phyloP scores from a whole-genome alignment of 2,329 filamentous ascomycete genomes.

The Aaosphaeria pasadenensis region DNA sequence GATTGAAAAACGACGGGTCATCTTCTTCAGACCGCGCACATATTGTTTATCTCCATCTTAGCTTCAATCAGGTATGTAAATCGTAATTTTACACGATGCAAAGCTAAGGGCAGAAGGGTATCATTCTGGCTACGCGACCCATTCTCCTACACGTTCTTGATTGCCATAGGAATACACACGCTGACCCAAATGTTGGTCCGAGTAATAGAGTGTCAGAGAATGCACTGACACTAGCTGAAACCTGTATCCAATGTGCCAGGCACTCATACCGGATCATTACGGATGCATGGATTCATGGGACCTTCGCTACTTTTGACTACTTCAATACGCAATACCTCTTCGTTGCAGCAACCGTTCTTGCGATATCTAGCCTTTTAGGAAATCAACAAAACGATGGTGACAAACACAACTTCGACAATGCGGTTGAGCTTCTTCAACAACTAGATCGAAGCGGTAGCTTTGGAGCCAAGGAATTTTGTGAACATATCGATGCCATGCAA shows the following conservation, averaged over 20 bases:
- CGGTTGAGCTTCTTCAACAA: background rate
- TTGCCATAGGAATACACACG: constrained; percentile 13
- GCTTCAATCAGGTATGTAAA: background rate
- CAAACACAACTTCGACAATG: background rate
- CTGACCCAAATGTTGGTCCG: background rate
- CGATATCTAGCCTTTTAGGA: constrained; percentile 41
- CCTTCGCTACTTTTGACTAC: constrained; percentile 48
- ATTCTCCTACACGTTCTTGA: constrained; percentile 33
- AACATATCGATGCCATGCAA: background rate
- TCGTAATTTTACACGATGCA: background rate
- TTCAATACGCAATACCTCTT: constrained; percentile 49
- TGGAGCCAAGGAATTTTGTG: background rate
- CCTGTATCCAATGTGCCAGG: constrained; percentile 46
- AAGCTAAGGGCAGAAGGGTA: constrained; percentile 10
- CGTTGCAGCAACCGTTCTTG: constrained; percentile 45
- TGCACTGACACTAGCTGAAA: constrained; percentile 41
- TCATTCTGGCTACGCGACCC: constrained; percentile 31
- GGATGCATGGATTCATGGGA: constrained; percentile 47
- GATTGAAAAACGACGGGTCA: constrained; percentile 25
- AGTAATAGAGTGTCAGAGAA: constrained; percentile 14
- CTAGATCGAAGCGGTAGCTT: background rate
- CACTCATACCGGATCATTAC: constrained; percentile 45
- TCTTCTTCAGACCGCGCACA: constrained; percentile 4
- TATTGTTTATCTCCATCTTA: background rate
- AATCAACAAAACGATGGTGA: constrained; percentile 5